These are phyloP conservation scores for Onygenales sp. DNA, from an alignment of 2,329 filamentous ascomycete genomes.

Conservation along the genomic window DNA sequence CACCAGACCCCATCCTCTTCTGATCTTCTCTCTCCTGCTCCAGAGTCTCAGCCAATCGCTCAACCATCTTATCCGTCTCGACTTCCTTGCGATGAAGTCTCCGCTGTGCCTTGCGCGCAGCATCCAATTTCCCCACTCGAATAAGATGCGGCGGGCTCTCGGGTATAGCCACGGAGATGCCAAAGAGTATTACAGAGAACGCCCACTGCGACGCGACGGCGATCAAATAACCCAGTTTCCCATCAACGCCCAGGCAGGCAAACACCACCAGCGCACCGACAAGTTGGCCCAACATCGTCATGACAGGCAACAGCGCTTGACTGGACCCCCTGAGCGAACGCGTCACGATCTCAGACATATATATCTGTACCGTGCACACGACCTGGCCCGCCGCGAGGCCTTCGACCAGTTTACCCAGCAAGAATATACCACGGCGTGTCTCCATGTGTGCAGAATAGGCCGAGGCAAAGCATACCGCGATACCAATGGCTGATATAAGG, in stretches of 20 bases:
- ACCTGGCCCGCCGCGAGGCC: conserved; percentile 38
- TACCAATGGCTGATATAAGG: conserved; percentile 27
- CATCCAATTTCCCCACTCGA: conserved; percentile 28
- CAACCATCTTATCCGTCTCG: conserved; percentile 25
- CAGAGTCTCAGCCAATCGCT: conserved; percentile 32
- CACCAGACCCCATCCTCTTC: conserved; percentile 15
- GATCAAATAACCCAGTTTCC: conserved; percentile 27
- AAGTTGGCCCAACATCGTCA: conserved; percentile 41
- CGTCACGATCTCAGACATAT: conserved; percentile 43
- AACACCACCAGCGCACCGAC: conserved; percentile 37
- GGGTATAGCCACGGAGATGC: conserved; percentile 38
- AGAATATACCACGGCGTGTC: conserved; percentile 30
- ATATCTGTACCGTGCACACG: conserved; percentile 37
- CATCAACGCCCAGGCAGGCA: conserved; percentile 17
- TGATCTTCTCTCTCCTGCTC: conserved; percentile 40
- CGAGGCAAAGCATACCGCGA: conserved; percentile 27
- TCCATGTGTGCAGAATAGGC: conserved; percentile 20
- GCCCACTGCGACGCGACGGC: conserved; percentile 36
- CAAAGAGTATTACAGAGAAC: conserved; percentile 33
- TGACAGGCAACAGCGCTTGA: conserved; percentile 41
- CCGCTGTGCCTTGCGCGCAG: conserved; percentile 39
- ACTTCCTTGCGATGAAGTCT: conserved; percentile 37
- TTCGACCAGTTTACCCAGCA: conserved; percentile 38
- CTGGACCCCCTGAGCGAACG: conserved; percentile 37
- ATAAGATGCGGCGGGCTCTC: conserved; percentile 44